Conservation (phyloP, 306 rosid genomes). For the Gastrolobium villosum region DNA sequence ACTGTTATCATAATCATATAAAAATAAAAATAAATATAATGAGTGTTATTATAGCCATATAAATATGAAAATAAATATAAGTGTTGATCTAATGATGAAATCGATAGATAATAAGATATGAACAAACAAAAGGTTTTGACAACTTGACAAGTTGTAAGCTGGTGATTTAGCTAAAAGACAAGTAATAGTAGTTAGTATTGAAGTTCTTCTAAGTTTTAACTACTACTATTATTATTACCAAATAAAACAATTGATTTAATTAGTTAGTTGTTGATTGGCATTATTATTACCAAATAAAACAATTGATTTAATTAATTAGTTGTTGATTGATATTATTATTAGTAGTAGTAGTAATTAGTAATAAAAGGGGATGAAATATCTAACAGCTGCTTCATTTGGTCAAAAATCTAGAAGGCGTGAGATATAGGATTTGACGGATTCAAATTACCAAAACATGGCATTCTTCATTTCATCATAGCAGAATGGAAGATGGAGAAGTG, state of each 20-base stretch:
- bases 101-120: no score
- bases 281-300: not conserved
- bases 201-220: not conserved
- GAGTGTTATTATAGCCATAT: no score
- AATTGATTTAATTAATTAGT: not conserved
- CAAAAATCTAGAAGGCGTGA: constrained; percentile 48
- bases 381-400: constrained; percentile 33
- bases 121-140: not conserved
- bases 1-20: no score
- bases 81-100: no score
- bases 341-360: not conserved
- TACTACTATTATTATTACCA: not conserved
- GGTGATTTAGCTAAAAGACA: not conserved
- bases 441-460: not conserved
- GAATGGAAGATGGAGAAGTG: constrained; percentile 1
- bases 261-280: not conserved
- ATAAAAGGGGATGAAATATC: not conserved
- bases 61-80: no score
- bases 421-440: constrained; percentile 18
- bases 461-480: not conserved
- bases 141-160: not conserved
- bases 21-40: no score
- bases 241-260: not conserved
- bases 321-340: constrained; percentile 20
- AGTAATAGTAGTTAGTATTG: not conserved